phyloP scores from a whole-genome alignment of 352 stramenopile species.

The Saprolegnia diclina region DNA sequence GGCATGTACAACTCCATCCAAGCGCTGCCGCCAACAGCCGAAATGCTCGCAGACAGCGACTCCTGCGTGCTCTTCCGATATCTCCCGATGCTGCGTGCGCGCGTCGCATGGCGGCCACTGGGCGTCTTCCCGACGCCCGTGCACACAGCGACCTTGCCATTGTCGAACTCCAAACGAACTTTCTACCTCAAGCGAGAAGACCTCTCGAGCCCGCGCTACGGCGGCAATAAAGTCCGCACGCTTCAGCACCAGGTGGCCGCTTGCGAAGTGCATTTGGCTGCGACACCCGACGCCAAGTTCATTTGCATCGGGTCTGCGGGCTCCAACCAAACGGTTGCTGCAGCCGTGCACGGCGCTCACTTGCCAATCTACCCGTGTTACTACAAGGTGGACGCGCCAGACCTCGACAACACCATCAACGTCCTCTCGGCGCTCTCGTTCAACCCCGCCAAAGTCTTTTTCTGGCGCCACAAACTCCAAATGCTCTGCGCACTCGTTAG shows the following conservation, averaged over 20 bases:
- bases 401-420: slow-evolving; percentile 28
- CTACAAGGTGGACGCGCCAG: slow-evolving; percentile 7
- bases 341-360: slow-evolving; percentile 10
- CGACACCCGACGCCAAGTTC: not conserved
- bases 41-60: not conserved
- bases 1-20: slow-evolving; percentile 21
- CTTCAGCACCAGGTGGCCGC: slow-evolving; percentile 21
- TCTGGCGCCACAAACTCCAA: not conserved
- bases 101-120: slow-evolving; percentile 15
- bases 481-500: not conserved
- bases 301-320: slow-evolving; percentile 11
- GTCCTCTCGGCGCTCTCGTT: slow-evolving; percentile 20
- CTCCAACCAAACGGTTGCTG: slow-evolving; percentile 24
- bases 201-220: slow-evolving; percentile 16
- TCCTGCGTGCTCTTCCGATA: slow-evolving; percentile 19
- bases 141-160: slow-evolving; percentile 6
- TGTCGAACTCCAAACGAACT: not conserved
- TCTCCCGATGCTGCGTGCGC: slow-evolving; percentile 18
- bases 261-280: slow-evolving; percentile 5
- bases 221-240: slow-evolving; percentile 27
- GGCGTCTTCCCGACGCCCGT: slow-evolving; percentile 26
- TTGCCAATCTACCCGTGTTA: slow-evolving; percentile 8
- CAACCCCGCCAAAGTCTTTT: not conserved
- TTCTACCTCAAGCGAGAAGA: slow-evolving; percentile 27
- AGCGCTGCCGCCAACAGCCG: not conserved